Evolutionary conservation across 2,329 filamentous ascomycete genomes (phyloP), one percentile per base, ranked within the genome.

Genomic region (Xylaria sp.): DNA sequence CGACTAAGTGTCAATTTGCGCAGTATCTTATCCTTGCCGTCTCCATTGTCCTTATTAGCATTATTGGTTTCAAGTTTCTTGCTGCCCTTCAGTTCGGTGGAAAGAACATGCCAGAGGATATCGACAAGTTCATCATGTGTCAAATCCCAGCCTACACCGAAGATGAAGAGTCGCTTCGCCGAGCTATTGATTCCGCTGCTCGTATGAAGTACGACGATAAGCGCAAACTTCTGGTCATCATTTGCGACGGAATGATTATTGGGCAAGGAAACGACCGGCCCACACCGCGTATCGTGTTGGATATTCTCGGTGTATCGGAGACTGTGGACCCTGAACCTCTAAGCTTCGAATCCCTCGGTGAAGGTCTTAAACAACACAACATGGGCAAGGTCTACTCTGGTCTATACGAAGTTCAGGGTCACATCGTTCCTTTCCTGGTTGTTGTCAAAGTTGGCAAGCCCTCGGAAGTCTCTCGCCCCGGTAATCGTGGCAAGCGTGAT

Each of bases 171-270:
- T 98, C 95, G 44, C 87, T 99, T 32, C 94, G 96, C 65, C 94
- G 95, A 85, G 96, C 96, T 68, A 97, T 99, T 76, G 96, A 99
- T 80, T 99, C 96, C 0, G 92, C 94, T 68, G 94, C 96, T 34
- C 89, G 94, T 70, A 98, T 98, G 94, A 91, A 90, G 74, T 99
- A 99, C 78, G 96, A 99, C 77, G 95, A 99, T 80, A 99, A 99
- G 85, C 93, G 96, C 78, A 99, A 99, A 85, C 87, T 99, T 13
- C 85, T 99, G 32, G 90, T 97, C 73, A 87, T 99, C 70, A 86
- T 99, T 72, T 99, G 96, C 77, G 96, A 99, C 78, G 96, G 96
- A 82, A 98, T 99, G 95, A 99, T 99, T 84, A 97, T 99, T 74
- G 96, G 96, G 77, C 94, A 98, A 83, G 96, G 96, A 78, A 99